Conservation (phyloP, 352 stramenopile species). For the Pythium utonaiense region DNA sequence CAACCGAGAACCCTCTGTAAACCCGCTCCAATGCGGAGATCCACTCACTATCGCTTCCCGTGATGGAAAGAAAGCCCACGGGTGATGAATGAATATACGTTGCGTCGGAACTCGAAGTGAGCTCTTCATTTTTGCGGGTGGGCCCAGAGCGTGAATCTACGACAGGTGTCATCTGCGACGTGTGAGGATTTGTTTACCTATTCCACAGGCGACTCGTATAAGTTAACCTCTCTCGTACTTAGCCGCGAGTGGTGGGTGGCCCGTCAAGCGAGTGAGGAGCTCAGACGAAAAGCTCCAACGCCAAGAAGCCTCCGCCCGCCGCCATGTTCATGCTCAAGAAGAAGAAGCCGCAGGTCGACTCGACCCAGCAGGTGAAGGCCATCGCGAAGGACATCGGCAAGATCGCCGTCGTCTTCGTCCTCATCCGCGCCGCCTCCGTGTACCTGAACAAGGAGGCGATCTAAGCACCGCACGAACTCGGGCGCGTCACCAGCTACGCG, state of each 20-base stretch:
- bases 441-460: constrained; percentile 57
- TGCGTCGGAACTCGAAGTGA: not conserved
- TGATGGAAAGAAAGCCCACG: not conserved
- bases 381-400: constrained; percentile 72
- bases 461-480: not conserved
- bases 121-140: too few species aligned
- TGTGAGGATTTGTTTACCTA: constrained; percentile 3
- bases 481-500: not conserved
- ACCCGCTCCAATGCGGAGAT: constrained; percentile 12
- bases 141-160: too few species aligned
- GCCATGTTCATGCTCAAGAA: constrained; percentile 87
- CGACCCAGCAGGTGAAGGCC: constrained; percentile 70
- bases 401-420: constrained; percentile 67
- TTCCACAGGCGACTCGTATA: not conserved
- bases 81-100: not conserved
- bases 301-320: not conserved
- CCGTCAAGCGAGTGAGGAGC: not conserved
- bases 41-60: too few species aligned
- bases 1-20: constrained; percentile 9
- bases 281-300: constrained; percentile 1
- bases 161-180: constrained; percentile 15
- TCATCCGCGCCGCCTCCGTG: constrained; percentile 70
- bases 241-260: constrained; percentile 16
- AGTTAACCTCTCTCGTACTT: constrained; percentile 22
- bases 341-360: constrained; percentile 84